Conservation (phyloP, 164 flowering plant genomes). For the Akebia trifoliata region DNA sequence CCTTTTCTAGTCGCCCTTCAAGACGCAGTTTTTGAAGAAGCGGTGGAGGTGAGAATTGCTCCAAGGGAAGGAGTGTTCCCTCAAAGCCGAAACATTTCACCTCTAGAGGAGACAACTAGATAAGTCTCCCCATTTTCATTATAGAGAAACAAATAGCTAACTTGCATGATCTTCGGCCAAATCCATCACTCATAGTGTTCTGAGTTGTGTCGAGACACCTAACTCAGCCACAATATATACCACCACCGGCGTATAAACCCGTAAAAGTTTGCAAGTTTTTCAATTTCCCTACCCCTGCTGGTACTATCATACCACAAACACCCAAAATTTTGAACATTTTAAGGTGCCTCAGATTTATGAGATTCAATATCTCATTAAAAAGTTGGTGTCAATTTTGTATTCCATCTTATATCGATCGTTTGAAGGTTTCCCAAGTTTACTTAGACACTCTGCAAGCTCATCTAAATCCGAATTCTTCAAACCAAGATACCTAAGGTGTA, state of each 20-base stretch:
- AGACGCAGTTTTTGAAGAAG: conserved; percentile 22
- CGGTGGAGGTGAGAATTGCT: conserved; percentile 26
- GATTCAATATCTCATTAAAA: conserved; percentile 14
- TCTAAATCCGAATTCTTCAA: conserved; percentile 17
- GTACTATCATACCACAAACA: conserved; percentile 18
- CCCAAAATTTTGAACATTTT: conserved; percentile 23
- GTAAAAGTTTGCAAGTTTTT: conserved; percentile 21
- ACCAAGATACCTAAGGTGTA: conserved; percentile 25
- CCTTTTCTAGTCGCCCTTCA: conserved; percentile 17
- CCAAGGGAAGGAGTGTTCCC: conserved; percentile 6
- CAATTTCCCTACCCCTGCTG: conserved; percentile 16
- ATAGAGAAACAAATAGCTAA: conserved; percentile 20
- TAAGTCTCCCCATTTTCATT: conserved; percentile 16
- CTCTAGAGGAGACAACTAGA: conserved; percentile 19
- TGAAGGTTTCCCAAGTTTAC: conserved; percentile 18
- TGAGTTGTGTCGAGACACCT: conserved; percentile 11
- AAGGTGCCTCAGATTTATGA: conserved; percentile 21
- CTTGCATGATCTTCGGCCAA: conserved; percentile 17
- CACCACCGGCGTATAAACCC: conserved; percentile 18
- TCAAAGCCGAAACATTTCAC: neutral
- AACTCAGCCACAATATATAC: conserved; percentile 18
- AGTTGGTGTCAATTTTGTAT: conserved; percentile 15
- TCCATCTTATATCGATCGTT: conserved; percentile 23
- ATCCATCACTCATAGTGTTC: conserved; percentile 21
- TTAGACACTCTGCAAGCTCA: conserved; percentile 19